Evolutionary conservation across 2,329 filamentous ascomycete species (phyloP).

Genomic region (Trichoderma semiorbis): DNA sequence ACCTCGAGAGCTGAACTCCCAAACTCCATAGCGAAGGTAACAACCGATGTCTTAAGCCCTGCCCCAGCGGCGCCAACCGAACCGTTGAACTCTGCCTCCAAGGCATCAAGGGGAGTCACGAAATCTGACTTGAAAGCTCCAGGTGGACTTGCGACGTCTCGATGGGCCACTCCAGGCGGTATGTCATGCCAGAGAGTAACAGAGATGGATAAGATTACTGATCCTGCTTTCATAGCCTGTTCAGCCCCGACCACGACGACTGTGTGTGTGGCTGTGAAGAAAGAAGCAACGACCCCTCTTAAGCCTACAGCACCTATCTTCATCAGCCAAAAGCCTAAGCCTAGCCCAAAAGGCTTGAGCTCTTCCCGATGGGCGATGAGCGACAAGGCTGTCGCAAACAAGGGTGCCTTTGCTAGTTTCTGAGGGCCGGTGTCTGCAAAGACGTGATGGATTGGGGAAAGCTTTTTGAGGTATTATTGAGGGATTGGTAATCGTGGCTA

Average conservation of each 20-base stretch:
- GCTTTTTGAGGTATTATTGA: background rate
- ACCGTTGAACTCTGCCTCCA: background rate
- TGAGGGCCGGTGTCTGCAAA: background rate
- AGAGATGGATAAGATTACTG: background rate
- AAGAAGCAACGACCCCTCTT: background rate
- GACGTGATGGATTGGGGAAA: background rate
- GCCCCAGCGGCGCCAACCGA: background rate
- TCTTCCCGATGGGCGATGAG: conserved; percentile 21
- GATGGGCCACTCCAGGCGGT: conserved; percentile 18
- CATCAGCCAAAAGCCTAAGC: background rate
- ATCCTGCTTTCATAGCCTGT: background rate
- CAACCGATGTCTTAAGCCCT: background rate
- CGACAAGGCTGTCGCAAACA: background rate
- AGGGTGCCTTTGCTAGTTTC: background rate
- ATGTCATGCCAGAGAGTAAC: background rate
- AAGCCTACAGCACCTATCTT: background rate
- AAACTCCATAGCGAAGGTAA: background rate
- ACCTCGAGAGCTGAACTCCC: background rate
- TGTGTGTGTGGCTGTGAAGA: background rate
- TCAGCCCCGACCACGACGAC: background rate
- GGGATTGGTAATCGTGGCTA: background rate
- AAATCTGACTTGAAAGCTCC: background rate
- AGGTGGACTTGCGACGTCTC: conserved; percentile 20
- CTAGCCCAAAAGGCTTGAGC: conserved; percentile 12
- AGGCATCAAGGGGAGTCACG: background rate